A percentile compares a stretch with the other conserved stretches of the same genome.
Conservation (phyloP, 176 grass and related monocot genomes). For the Aegilops longissima region DNA sequence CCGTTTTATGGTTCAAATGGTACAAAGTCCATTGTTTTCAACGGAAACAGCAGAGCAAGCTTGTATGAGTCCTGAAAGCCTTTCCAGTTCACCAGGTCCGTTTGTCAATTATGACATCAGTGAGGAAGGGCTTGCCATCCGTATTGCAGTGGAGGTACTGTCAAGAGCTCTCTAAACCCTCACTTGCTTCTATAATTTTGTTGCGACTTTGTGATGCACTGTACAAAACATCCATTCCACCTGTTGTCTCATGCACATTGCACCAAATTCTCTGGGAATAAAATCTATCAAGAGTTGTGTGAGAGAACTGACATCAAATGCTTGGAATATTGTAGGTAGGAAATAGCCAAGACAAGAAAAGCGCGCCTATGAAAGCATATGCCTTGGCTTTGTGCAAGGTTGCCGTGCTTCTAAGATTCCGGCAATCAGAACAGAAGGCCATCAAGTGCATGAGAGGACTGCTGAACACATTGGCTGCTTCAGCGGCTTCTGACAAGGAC, state of each 20-base stretch:
- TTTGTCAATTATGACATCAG: conserved; percentile 50
- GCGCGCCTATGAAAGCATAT: conserved; percentile 77
- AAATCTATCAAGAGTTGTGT: background rate
- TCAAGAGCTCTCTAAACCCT: background rate
- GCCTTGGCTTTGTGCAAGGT: conserved; percentile 58
- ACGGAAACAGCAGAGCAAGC: conserved; percentile 40
- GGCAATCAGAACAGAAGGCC: conserved; percentile 69
- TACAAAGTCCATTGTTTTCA: conserved; percentile 69
- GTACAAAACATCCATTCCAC: background rate
- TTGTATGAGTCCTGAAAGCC: conserved; percentile 43
- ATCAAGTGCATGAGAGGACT: conserved; percentile 88
- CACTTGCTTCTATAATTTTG: background rate
- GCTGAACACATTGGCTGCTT: conserved; percentile 43
- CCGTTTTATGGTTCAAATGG: conserved; percentile 94
- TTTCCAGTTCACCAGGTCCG: conserved; percentile 24
- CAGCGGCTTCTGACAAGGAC: conserved; percentile 54
- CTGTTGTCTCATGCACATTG: background rate
- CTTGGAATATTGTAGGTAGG: conserved; percentile 57
- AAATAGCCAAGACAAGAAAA: conserved; percentile 70
- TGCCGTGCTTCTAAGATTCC: conserved; percentile 60
- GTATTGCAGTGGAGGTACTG: conserved; percentile 76
- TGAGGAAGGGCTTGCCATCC: conserved; percentile 85
- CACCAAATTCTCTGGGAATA: background rate
- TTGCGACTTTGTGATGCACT: background rate
- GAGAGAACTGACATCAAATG: conserved; percentile 23